These are phyloP conservation scores for Dentiscutata heterogama DNA, from an alignment of 371 early-diverging fungal genomes.

Conservation along the genomic window DNA sequence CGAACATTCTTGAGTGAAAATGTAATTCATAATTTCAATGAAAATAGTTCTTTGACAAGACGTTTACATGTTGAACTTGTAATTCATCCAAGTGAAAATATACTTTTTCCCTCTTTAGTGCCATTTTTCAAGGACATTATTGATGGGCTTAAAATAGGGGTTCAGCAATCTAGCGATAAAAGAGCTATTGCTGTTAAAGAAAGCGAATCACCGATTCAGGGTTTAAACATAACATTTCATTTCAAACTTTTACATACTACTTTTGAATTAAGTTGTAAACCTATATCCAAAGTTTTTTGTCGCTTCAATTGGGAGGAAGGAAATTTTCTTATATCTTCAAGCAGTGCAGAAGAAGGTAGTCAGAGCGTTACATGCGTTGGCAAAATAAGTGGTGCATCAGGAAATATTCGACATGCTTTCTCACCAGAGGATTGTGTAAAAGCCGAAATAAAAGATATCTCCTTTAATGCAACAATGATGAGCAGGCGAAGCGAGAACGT, in stretches of 20 bases:
- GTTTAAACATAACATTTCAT: constrained; percentile 43
- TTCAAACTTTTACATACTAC: constrained; percentile 60
- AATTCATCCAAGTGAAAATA: constrained; percentile 82
- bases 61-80: constrained; percentile 74
- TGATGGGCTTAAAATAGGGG: constrained; percentile 72
- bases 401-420: constrained; percentile 78
- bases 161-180: constrained; percentile 63
- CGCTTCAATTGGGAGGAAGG: constrained; percentile 77
- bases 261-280: constrained; percentile 81
- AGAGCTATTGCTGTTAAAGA: constrained; percentile 52
- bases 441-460: constrained; percentile 67
- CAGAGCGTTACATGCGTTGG: constrained; percentile 71
- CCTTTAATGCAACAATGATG: constrained; percentile 68
- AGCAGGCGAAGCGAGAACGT: constrained; percentile 50
- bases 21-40: constrained; percentile 50
- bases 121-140: constrained; percentile 77
- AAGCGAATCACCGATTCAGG: constrained; percentile 53
- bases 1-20: constrained; percentile 70
- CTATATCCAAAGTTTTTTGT: constrained; percentile 81
- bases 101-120: constrained; percentile 79
- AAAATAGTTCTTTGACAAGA: constrained; percentile 54
- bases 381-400: constrained; percentile 67
- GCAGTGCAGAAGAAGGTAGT: constrained; percentile 60
- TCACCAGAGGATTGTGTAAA: constrained; percentile 85
- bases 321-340: constrained; percentile 70